A percentile compares a stretch with the other conserved stretches of the same genome.
These are phyloP conservation scores for Ceratocystis ficicola DNA, from an alignment of 2,329 filamentous ascomycete genomes.

Conservation along the genomic window DNA sequence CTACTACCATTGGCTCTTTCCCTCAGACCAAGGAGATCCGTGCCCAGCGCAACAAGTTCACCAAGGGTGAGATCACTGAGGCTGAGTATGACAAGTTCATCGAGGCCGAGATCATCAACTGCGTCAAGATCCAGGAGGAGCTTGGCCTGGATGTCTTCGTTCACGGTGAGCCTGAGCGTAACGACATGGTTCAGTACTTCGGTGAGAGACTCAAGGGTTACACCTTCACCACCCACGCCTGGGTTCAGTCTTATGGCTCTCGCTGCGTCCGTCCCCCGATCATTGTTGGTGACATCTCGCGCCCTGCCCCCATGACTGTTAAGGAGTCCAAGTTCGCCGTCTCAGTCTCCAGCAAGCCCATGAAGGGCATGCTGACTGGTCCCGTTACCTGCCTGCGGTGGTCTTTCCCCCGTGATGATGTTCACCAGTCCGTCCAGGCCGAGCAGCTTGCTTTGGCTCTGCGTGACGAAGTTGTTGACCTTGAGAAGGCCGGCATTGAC, in stretches of 20 bases:
- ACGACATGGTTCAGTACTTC: conserved; percentile 99
- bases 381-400: conserved; percentile 97
- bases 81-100: conserved; percentile 98
- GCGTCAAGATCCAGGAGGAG: conserved; percentile 95
- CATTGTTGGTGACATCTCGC: conserved; percentile 96
- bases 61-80: conserved; percentile 91
- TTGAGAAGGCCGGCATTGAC: conserved; percentile 89
- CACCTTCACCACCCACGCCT: conserved; percentile 96
- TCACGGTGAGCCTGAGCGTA: conserved; percentile 98
- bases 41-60: conserved; percentile 92
- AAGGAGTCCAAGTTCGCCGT: conserved; percentile 99
- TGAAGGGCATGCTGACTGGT: conserved; percentile 99
- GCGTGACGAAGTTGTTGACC: conserved; percentile 94
- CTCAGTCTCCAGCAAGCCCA: conserved; percentile 92
- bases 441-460: conserved; percentile 97
- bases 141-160: conserved; percentile 94
- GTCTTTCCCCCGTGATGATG: conserved; percentile 99
- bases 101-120: conserved; percentile 92
- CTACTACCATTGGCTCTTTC: conserved; percentile 98
- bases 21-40: conserved; percentile 99
- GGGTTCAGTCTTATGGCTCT: conserved; percentile 97
- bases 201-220: conserved; percentile 95
- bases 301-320: conserved; percentile 94
- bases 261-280: conserved; percentile 97
- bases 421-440: conserved; percentile 97